These are phyloP conservation scores for Hamigera avellanea DNA, from an alignment of 495 filamentous ascomycete species.

Conservation along the genomic window DNA sequence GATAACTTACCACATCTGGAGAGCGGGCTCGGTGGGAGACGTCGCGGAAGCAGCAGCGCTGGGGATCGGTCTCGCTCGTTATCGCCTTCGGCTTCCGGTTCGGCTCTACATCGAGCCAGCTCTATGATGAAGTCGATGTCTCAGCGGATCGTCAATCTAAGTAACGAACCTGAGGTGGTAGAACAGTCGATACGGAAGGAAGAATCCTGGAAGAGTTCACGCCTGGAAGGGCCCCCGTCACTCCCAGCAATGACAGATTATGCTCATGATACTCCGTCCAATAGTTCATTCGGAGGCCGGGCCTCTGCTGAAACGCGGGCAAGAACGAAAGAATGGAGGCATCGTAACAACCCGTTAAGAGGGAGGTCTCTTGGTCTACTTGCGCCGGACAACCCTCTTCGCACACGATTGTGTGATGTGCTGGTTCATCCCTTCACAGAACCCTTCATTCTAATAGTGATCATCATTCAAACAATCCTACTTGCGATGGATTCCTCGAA, in stretches of 20 bases:
- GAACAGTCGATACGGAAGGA: slow-evolving; percentile 64
- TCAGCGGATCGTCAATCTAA: slow-evolving; percentile 92
- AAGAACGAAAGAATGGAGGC: slow-evolving; percentile 30
- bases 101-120: slow-evolving; percentile 64
- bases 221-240: slow-evolving; percentile 42
- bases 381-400: slow-evolving; percentile 60
- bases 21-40: slow-evolving; percentile 34
- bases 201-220: slow-evolving; percentile 41
- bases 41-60: slow-evolving; percentile 38
- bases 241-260: slow-evolving; percentile 46
- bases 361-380: slow-evolving; percentile 84
- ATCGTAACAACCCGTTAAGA: slow-evolving; percentile 67
- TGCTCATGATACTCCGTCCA: slow-evolving; percentile 40
- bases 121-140: slow-evolving; percentile 96
- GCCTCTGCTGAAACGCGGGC: slow-evolving; percentile 22
- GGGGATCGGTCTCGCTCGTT: slow-evolving; percentile 42
- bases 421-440: slow-evolving; percentile 84
- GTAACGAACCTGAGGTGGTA: slow-evolving; percentile 72
- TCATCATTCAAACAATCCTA: slow-evolving; percentile 78
- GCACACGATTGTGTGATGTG: slow-evolving; percentile 68
- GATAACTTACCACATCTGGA: slow-evolving; percentile 52
- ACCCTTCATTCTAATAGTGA: slow-evolving; percentile 75
- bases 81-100: slow-evolving; percentile 55
- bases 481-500: slow-evolving; percentile 69
- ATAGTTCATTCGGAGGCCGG: slow-evolving; percentile 16